A percentile compares a stretch with the other conserved stretches of the same genome.
Evolutionary conservation across 2,329 filamentous ascomycete genomes (phyloP).

Genomic region (Pseudocercospora crystallina): DNA sequence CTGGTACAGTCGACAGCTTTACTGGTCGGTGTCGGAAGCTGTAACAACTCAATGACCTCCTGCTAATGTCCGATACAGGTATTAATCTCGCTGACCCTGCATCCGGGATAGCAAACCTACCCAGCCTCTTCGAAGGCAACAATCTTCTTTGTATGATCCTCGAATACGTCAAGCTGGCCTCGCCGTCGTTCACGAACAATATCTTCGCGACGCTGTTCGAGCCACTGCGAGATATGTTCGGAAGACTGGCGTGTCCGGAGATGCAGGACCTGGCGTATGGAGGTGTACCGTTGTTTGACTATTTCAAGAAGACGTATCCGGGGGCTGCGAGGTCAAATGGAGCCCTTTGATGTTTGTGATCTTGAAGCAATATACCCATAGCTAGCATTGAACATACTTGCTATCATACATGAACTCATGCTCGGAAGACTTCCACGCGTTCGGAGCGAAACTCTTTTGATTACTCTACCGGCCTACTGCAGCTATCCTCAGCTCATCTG

Average conservation of each 20-base stretch:
- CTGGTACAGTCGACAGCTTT: constrained; percentile 12
- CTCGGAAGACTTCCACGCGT: no score
- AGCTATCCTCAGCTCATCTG: no score
- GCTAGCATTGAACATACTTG: no score
- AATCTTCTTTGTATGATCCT: constrained; percentile 6
- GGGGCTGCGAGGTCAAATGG: not conserved
- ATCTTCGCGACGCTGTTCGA: constrained; percentile 4
- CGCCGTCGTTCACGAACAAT: constrained; percentile 7
- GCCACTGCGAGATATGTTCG: not conserved
- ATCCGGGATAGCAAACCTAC: constrained; percentile 3
- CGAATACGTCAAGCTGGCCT: constrained; percentile 1
- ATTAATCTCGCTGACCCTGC: constrained; percentile 6
- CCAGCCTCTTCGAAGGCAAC: not conserved
- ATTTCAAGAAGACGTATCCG: constrained; percentile 1
- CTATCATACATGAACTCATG: no score
- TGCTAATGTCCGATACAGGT: not conserved
- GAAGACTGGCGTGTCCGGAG: constrained; percentile 1
- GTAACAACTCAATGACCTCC: no score
- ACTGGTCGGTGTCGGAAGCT: not conserved
- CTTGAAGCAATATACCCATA: no score
- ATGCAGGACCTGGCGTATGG: constrained; percentile 5
- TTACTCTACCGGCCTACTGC: no score
- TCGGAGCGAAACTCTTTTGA: no score
- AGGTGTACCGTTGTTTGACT: not conserved
- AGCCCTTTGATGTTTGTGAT: no score